These are phyloP conservation scores for Eurotiales sp. DNA, from an alignment of 2,329 filamentous ascomycete genomes.

Conservation along the genomic window DNA sequence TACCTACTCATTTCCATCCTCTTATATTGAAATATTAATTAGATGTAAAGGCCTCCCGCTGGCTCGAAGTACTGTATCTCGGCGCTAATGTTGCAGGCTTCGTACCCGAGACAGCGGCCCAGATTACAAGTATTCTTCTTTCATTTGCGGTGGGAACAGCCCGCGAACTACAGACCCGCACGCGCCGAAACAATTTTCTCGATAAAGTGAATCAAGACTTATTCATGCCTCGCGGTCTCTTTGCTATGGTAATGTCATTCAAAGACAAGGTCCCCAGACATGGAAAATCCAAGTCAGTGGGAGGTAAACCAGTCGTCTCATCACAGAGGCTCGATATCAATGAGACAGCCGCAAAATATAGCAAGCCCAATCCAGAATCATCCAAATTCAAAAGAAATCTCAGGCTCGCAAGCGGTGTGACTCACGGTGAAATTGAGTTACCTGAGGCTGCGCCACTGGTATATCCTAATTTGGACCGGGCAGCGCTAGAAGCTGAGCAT, in stretches of 20 bases:
- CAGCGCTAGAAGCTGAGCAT: background rate
- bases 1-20: background rate
- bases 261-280: slow-evolving; percentile 25
- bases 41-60: background rate
- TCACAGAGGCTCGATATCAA: background rate
- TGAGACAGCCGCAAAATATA: slow-evolving; percentile 1
- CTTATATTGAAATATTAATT: background rate
- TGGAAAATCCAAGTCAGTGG: background rate
- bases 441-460: slow-evolving; percentile 48
- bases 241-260: slow-evolving; percentile 53
- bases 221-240: slow-evolving; percentile 56
- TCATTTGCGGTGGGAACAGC: slow-evolving; percentile 5
- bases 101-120: background rate
- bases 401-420: slow-evolving; percentile 35
- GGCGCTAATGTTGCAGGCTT: background rate
- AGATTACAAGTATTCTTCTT: background rate
- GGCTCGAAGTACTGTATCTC: slow-evolving; percentile 5
- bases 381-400: slow-evolving; percentile 24
- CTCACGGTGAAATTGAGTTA: slow-evolving; percentile 39
- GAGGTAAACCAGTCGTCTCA: slow-evolving; percentile 10
- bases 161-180: slow-evolving; percentile 19
- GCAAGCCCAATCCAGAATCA: background rate
- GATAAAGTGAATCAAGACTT: slow-evolving; percentile 54
- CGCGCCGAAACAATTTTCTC: slow-evolving; percentile 51
- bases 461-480: slow-evolving; percentile 43